Conservation (phyloP, 148 eudicot species). For the Vaccinium myrtillus region DNA sequence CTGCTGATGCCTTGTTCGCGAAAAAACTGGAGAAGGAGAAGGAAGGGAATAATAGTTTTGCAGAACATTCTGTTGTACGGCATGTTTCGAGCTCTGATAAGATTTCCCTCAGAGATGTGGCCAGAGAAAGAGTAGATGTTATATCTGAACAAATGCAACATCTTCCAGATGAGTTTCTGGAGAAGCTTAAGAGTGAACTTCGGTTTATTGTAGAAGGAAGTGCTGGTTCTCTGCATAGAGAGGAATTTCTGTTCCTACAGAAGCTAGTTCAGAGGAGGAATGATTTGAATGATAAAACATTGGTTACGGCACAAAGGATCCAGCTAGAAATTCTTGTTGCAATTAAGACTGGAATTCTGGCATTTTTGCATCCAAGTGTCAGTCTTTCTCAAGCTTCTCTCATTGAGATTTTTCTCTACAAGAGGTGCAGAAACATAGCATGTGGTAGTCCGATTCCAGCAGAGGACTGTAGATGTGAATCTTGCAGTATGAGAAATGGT, state of each 20-base stretch:
- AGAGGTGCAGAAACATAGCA: slow-evolving; percentile 62
- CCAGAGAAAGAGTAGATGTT: slow-evolving; percentile 54
- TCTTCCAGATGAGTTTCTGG: slow-evolving; percentile 46
- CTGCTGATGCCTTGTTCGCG: slow-evolving; percentile 36
- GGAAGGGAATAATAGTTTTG: slow-evolving; percentile 36
- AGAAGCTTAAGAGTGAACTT: slow-evolving; percentile 44
- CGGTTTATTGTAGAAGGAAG: slow-evolving; percentile 53
- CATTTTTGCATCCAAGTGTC: slow-evolving; percentile 54
- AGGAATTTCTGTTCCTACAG: slow-evolving; percentile 48
- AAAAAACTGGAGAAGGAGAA: slow-evolving; percentile 41
- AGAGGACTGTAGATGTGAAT: slow-evolving; percentile 53
- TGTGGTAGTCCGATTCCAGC: slow-evolving; percentile 58
- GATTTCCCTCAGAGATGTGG: slow-evolving; percentile 45
- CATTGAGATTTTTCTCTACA: slow-evolving; percentile 53
- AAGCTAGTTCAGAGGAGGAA: slow-evolving; percentile 53
- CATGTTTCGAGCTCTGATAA: slow-evolving; percentile 40
- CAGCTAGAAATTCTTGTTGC: slow-evolving; percentile 63
- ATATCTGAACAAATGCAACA: slow-evolving; percentile 50
- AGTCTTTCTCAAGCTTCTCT: slow-evolving; percentile 55
- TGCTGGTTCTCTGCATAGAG: slow-evolving; percentile 52
- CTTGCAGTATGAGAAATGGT: slow-evolving; percentile 50
- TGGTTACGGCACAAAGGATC: slow-evolving; percentile 47
- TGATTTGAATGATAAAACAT: slow-evolving; percentile 43
- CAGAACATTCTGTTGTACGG: slow-evolving; percentile 49
- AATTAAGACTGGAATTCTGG: slow-evolving; percentile 60